Conservation (phyloP, 2,329 filamentous ascomycete species). For the Colletotrichum musae region DNA sequence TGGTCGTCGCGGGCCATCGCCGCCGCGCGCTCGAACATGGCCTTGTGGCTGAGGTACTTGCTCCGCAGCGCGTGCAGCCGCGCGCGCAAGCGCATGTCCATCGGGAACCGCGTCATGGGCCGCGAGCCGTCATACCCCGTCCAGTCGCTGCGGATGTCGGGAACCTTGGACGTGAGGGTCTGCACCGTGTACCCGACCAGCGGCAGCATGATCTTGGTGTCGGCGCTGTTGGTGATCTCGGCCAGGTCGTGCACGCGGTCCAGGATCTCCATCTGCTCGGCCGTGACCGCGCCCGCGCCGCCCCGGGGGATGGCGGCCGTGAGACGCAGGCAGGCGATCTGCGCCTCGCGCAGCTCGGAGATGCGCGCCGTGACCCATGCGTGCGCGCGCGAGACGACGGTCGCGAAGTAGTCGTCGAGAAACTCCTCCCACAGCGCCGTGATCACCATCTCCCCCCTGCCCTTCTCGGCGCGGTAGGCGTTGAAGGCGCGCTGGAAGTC, state of each 20-base stretch:
- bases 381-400: constrained; percentile 15
- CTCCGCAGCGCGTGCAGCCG: constrained; percentile 10
- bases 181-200: constrained; percentile 13
- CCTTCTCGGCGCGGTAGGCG: constrained; percentile 1
- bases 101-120: constrained; percentile 14
- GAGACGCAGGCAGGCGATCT: not conserved
- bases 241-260: constrained; percentile 23
- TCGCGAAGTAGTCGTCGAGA: constrained; percentile 17
- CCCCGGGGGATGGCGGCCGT: not conserved
- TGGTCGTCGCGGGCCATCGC: not conserved
- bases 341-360: constrained; percentile 19
- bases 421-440: constrained; percentile 34
- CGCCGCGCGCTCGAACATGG: not conserved
- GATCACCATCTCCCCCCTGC: not conserved
- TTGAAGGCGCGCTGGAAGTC: constrained; percentile 23
- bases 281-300: not conserved
- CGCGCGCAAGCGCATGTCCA: constrained; percentile 23
- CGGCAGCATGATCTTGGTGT: constrained; percentile 30
- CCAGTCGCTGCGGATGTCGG: constrained; percentile 12
- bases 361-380: constrained; percentile 18
- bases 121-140: constrained; percentile 1
- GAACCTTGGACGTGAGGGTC: not conserved
- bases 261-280: constrained; percentile 21
- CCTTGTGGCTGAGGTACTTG: not conserved
- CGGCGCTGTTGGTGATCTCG: constrained; percentile 25